phyloP scores from a whole-genome alignment of 352 stramenopile species.

The Phytopythium boreale region DNA sequence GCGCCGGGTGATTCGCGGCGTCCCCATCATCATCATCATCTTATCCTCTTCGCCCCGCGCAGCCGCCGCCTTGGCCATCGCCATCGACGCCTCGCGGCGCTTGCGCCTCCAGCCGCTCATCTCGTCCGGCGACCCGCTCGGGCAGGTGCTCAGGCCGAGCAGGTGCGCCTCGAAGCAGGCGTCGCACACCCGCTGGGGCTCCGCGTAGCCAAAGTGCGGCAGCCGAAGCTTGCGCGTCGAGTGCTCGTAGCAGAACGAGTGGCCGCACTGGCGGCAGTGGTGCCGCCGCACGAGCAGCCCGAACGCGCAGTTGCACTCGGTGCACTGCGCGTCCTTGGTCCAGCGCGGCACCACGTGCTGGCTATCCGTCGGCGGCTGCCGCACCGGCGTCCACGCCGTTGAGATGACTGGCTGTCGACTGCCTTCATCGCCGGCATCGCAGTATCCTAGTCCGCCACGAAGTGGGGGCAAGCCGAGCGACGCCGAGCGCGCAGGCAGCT shows the following conservation, averaged over 20 bases:
- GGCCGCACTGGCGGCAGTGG: slow-evolving; percentile 79
- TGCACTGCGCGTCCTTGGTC: slow-evolving; percentile 61
- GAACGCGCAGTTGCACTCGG: slow-evolving; percentile 72
- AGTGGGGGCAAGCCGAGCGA: slow-evolving; percentile 28
- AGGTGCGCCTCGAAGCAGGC: slow-evolving; percentile 72
- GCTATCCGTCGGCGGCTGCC: neutral
- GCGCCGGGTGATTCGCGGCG: slow-evolving; percentile 2
- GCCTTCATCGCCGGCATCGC: neutral
- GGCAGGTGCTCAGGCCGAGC: slow-evolving; percentile 29
- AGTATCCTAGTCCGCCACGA: neutral
- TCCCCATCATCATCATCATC: slow-evolving; percentile 1
- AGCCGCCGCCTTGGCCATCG: slow-evolving; percentile 3
- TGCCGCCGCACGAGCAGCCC: slow-evolving; percentile 68
- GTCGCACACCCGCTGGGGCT: slow-evolving; percentile 81
- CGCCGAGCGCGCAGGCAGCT: slow-evolving; percentile 23
- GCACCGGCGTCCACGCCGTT: slow-evolving; percentile 12
- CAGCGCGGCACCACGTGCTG: slow-evolving; percentile 48
- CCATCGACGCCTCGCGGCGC: slow-evolving; percentile 9
- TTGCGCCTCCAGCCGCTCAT: slow-evolving; percentile 1
- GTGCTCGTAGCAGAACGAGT: slow-evolving; percentile 86
- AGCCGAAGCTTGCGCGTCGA: slow-evolving; percentile 70
- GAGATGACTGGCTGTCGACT: neutral
- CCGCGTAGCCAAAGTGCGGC: slow-evolving; percentile 62
- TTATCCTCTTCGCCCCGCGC: neutral
- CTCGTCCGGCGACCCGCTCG: slow-evolving; percentile 5